Evolutionary conservation across 495 filamentous ascomycete genomes (phyloP), one percentile per base, ranked within the genome.

Genomic region (Talaromyces trachyspermus): DNA sequence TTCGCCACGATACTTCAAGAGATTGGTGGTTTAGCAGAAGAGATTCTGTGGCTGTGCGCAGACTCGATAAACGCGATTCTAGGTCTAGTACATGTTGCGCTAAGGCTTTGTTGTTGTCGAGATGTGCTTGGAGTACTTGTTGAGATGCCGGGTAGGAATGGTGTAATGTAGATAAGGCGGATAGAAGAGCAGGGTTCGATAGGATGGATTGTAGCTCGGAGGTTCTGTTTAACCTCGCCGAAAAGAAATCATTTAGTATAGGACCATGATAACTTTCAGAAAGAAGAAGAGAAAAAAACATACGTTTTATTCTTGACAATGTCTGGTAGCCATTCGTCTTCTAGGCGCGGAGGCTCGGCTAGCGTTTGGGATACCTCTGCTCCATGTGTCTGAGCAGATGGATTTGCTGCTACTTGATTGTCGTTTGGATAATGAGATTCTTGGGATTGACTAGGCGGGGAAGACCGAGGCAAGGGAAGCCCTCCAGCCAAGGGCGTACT

Each of bases 1-100:
- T 76, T 33, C 85, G 80, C 89, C 92, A 96, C 48, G 84, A 80
- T n/a, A 86, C 81, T 59, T 96, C 92, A 2, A 95, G 80, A 5
- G 85, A 88, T 56, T 88, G 85, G 15, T 91, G 79, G 2, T 81
- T 75, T 1, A 97, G 78, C 2, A 98, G 79, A 41, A 89, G 84
- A 2, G 84, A 79, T 61, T 96, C 88, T 0, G 86, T 83, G 6
- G 68, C 65, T 17, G 74, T 68, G 48, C 89, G 84, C 24, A 84
- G 75, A 47, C 75, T 68, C 2, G 68, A 61, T 17, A 95, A 72
- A 32, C 73, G 80, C 4, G 72, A 57, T 33, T 78, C 67, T 14
- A 87, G 77, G 11, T 83, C 78, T n/a, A 78, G 64, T 7, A 86
- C 60, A 59, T 90, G 90, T 10, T 76, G 72, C 43, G 76, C 65